Percentiles rank a stretch among this genome's conserved stretches.
Conservation (phyloP, 148 eudicot species). For the Amaranthus hypochondriacus region DNA sequence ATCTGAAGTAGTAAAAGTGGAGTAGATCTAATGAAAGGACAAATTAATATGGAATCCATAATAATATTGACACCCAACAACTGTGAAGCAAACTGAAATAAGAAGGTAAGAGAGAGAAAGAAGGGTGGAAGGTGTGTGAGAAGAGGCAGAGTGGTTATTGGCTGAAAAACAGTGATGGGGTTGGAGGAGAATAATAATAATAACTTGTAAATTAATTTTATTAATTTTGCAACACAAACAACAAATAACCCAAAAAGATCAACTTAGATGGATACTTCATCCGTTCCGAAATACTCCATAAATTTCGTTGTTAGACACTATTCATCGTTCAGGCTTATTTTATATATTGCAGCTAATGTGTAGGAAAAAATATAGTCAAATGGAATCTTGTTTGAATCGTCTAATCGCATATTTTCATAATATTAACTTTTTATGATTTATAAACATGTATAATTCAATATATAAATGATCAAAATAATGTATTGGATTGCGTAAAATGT, state of each 20-base stretch:
- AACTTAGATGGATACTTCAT: no score
- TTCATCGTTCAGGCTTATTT: no score
- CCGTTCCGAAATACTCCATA: no score
- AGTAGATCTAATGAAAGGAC: conserved; percentile 31
- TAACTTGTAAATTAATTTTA: neutral
- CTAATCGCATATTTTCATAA: no score
- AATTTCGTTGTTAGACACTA: no score
- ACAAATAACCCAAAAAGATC: neutral
- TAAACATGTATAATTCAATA: no score
- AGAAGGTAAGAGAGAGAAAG: conserved; percentile 13
- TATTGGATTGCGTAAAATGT: no score
- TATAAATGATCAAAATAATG: no score
- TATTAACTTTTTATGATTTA: no score
- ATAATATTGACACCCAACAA: conserved; percentile 3
- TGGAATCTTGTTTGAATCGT: no score
- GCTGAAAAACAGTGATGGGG: conserved; percentile 9
- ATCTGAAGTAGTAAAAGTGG: conserved; percentile 25
- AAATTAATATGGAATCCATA: conserved; percentile 19
- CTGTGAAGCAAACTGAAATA: conserved; percentile 13
- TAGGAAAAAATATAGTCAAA: no score
- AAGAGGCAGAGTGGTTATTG: conserved; percentile 15
- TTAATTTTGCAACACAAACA: neutral
- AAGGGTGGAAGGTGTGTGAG: neutral
- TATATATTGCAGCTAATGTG: no score
- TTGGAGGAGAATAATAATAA: neutral